Evolutionary conservation across 352 stramenopile species (phyloP), one percentile per base, ranked within the genome.

Genomic region (Thalassiosira delicatula): DNA sequence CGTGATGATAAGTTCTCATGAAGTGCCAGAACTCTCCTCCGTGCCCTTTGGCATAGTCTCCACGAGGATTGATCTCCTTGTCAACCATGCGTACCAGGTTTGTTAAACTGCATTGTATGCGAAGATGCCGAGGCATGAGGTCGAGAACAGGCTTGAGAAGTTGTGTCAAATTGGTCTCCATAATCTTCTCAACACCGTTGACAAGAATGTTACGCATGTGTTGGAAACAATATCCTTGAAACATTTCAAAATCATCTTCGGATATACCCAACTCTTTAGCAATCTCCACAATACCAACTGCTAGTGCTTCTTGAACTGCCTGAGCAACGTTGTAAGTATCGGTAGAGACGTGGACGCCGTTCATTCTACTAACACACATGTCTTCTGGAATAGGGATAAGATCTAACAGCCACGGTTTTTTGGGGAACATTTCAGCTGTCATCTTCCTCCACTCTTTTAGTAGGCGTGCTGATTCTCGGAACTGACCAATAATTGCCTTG

Each of bases 171-270:
- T 56, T 57, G 1, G 21, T 33, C 33, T n/a, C 27, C 17, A 81
- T 30, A 68, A 29, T 29, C 17, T 65, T 46, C 35, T 66, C 65
- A 23, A 63, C 57, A 2, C 29, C 61, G 25, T 61, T 51, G 17
- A 81, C n/a, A 63, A 49, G 70, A 59, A 66, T 35, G 51, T 80
- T 81, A 7, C 51, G 37, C 33, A 81, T 33, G 32, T 76, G 63
- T 19, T 70, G 35, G 30, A 49, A 67, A 54, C 73, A 81, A 68
- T 76, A 30, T 14, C 42, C 27, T 19, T 70, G 21, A 33, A 44
- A 63, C 8, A 81, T 53, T 23, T 12, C 46, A 3, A 80, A 33
- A 25, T 78, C 35, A 21, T 54, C n/a, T 25, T 59, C 57, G 19
- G 2, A 44, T 12, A 78, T 62, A 30, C 56, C 56, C 9, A 21